Base-by-base conservation (phyloP, 768 basidiomycete species). In the Leccinum uliginosum region DNA sequence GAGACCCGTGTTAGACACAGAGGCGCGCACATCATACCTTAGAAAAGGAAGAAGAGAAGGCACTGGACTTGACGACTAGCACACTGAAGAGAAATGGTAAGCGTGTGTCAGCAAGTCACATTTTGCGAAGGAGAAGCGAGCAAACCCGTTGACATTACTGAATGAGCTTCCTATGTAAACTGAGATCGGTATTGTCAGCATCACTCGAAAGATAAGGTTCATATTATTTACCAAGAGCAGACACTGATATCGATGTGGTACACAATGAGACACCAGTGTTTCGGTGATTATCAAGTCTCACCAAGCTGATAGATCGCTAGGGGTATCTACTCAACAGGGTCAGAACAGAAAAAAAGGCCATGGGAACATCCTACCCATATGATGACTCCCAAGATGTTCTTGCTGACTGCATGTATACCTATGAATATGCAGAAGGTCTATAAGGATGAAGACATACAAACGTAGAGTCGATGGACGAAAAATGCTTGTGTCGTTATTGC, bases 391-490 rank as follows among this genome's bases (percentile, higher is more conserved):
- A 26, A 7, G 27, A 52, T 27, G n/a, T 35, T 56, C 23, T 35
- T 32, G 24, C 45, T 40, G 24, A 57, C 56, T 57, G 51, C 2
- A 51, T 7, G 7, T 1, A 3, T 29, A 7, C 47, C 7, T 52
- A 12, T 40, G 9, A 9, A 23, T 15, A 5, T 19, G 3, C 38
- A n/a, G 12, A 38, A 26, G 17, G 8, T 14, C 7, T 7, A 21
- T 1, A 19, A 14, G 6, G 6, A 24, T 15, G 6, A 21, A 47
- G 17, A 40, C 56, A 4, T 35, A 57, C 56, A 53, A 29, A 48
- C 10, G 5, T 47, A 57, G 34, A 52, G 52, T 34, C 56, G 45
- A 10, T 57, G n/a, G 6, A 48, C 29, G 15, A 57, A 57, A 40
- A 57, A 53, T 1, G n/a, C 51, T 48, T 53, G 56, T 24, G 46